These are phyloP conservation scores for Leishmania turanica DNA, from an alignment of 208 protist species.

Conservation along the genomic window DNA sequence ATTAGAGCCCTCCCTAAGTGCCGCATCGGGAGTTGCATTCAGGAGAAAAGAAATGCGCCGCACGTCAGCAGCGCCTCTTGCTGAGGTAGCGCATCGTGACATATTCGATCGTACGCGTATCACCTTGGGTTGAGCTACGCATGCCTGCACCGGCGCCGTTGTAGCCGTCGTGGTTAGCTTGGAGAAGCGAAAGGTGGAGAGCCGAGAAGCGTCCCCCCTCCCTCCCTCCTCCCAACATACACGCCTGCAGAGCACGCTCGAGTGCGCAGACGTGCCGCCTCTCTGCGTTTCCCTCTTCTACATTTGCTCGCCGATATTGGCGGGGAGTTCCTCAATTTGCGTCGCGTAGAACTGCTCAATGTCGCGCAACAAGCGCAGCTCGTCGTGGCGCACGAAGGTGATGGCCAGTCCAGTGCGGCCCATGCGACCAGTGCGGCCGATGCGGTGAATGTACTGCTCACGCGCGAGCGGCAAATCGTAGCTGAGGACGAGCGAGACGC, in stretches of 20 bases:
- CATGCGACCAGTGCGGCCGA: slow-evolving; percentile 97
- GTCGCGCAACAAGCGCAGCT: slow-evolving; percentile 91
- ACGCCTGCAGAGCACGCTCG: not conserved
- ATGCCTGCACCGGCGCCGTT: not conserved
- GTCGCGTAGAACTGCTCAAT: slow-evolving; percentile 98
- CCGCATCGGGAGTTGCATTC: not conserved
- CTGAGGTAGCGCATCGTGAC: not conserved
- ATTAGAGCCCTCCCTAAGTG: not conserved
- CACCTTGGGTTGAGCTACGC: not conserved
- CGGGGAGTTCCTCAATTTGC: slow-evolving; percentile 96
- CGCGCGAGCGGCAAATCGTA: slow-evolving; percentile 96
- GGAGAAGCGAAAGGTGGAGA: not conserved
- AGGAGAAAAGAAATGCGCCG: not conserved
- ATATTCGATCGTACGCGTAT: not conserved
- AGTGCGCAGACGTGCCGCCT: not conserved
- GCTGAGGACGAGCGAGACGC: slow-evolving; percentile 98
- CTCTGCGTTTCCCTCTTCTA: slow-evolving; percentile 17
- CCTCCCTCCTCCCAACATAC: slow-evolving; percentile 4
- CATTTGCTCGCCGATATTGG: slow-evolving; percentile 73
- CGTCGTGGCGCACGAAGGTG: slow-evolving; percentile 97
- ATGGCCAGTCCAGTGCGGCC: slow-evolving; percentile 98
- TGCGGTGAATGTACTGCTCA: slow-evolving; percentile 95
- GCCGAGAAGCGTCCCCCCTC: not conserved
- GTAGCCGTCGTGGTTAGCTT: not conserved
- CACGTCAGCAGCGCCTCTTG: not conserved